Percentiles rank a stretch among this genome's conserved stretches.
phyloP scores from a whole-genome alignment of 2,329 filamentous ascomycete genomes.

The Ceratocystis papillata region DNA sequence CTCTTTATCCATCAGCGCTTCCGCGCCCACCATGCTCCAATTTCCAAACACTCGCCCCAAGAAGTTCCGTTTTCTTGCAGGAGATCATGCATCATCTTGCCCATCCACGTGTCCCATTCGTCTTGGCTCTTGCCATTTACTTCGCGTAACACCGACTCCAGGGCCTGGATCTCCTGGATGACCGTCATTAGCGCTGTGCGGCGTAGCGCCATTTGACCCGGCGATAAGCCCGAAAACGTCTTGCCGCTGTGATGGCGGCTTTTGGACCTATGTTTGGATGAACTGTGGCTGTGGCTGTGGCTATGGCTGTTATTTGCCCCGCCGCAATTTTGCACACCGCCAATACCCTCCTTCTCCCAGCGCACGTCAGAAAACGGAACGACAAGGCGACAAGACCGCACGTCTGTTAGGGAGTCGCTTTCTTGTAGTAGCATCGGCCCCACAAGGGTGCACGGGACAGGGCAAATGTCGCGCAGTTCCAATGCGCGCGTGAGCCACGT shows the following conservation, averaged over 20 bases:
- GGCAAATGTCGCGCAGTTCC: conserved; percentile 56
- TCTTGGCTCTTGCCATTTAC: conserved; percentile 77
- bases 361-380: conserved; percentile 74
- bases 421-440: conserved; percentile 73
- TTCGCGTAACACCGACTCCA: conserved; percentile 74
- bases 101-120: conserved; percentile 86
- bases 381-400: conserved; percentile 68
- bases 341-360: conserved; percentile 72
- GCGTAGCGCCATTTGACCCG: conserved; percentile 62
- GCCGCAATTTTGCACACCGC: conserved; percentile 41
- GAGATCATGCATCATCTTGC: conserved; percentile 75
- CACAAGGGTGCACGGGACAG: conserved; percentile 68
- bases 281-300: conserved; percentile 31
- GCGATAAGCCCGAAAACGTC: conserved; percentile 37
- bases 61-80: conserved; percentile 66
- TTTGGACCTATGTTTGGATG: conserved; percentile 34
- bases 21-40: conserved; percentile 80
- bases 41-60: conserved; percentile 75
- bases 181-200: conserved; percentile 71
- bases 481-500: conserved; percentile 68
- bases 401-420: conserved; percentile 55
- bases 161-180: conserved; percentile 70
- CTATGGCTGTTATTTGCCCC: background rate
- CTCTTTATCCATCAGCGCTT: conserved; percentile 40
- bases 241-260: conserved; percentile 25